phyloP scores from a whole-genome alignment of 2,329 filamentous ascomycete genomes.

The Diaporthe longicolla region DNA sequence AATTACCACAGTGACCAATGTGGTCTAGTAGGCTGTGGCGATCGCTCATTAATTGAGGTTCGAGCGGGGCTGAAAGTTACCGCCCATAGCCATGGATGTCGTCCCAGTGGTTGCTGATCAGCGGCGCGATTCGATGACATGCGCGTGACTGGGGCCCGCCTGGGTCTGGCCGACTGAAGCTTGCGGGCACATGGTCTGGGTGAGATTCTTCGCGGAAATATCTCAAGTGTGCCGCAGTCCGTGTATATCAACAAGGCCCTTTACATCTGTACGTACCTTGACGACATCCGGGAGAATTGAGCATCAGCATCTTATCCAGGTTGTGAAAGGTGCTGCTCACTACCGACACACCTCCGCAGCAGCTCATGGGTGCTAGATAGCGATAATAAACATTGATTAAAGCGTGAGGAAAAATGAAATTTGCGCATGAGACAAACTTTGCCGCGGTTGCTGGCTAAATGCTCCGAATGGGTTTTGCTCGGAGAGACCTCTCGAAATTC shows the following conservation, averaged over 20 bases:
- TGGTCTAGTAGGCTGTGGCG: not conserved
- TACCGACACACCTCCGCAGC: not conserved
- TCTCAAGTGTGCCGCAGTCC: not conserved
- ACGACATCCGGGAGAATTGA: not conserved
- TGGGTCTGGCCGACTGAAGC: not conserved
- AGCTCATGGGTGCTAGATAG: not conserved
- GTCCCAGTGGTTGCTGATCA: slow-evolving; percentile 26
- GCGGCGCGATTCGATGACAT: slow-evolving; percentile 30
- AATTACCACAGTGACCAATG: slow-evolving; percentile 14
- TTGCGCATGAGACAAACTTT: slow-evolving; percentile 6
- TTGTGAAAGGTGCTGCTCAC: not conserved
- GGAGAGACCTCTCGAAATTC: not conserved
- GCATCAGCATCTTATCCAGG: not conserved
- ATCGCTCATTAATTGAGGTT: slow-evolving; percentile 22
- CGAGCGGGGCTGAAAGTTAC: slow-evolving; percentile 29
- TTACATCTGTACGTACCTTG: not conserved
- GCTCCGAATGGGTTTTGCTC: not conserved
- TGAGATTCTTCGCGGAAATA: not conserved
- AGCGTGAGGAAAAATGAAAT: not conserved
- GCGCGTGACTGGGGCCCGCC: not conserved
- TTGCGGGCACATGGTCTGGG: not conserved
- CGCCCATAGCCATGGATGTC: slow-evolving; percentile 22
- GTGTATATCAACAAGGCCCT: not conserved
- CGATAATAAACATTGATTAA: slow-evolving; percentile 14
- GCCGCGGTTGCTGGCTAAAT: not conserved